phyloP scores from a whole-genome alignment of 148 eudicot genomes.

The Dianthus caryophyllus region DNA sequence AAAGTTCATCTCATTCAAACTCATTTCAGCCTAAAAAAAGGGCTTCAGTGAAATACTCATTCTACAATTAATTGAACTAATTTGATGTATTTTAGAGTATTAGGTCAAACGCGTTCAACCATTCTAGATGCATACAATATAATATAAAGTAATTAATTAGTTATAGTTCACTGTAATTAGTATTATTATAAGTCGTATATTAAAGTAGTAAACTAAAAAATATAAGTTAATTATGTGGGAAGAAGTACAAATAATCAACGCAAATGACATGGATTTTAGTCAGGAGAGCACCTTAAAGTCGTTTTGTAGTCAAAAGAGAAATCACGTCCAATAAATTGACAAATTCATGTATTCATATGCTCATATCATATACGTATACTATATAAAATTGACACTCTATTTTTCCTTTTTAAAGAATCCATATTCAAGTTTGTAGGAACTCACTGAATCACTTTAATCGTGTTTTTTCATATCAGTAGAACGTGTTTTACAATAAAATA shows the following conservation, averaged over 20 bases:
- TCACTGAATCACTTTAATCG: too few relatives aligned
- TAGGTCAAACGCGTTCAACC: constrained; percentile 12
- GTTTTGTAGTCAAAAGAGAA: constrained; percentile 3
- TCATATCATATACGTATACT: not conserved
- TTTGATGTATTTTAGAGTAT: too few relatives aligned
- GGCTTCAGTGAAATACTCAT: too few relatives aligned
- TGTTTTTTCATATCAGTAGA: too few relatives aligned
- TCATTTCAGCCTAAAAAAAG: too few relatives aligned
- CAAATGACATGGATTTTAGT: constrained; percentile 13
- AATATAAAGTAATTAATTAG: not conserved
- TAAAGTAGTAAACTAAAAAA: not conserved
- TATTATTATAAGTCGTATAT: not conserved
- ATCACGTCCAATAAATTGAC: not conserved
- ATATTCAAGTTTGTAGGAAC: too few relatives aligned
- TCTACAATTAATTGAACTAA: too few relatives aligned
- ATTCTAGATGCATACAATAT: not conserved
- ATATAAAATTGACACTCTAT: too few relatives aligned
- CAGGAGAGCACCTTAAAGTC: constrained; percentile 1
- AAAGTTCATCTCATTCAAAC: too few relatives aligned
- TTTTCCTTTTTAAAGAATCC: too few relatives aligned
- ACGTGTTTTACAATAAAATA: too few relatives aligned
- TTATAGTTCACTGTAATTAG: not conserved
- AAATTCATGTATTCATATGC: not conserved
- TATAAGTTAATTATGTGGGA: not conserved
- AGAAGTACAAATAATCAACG: constrained; percentile 7